phyloP scores from a whole-genome alignment of 2,329 filamentous ascomycete genomes.

The Cercospora berteroae region DNA sequence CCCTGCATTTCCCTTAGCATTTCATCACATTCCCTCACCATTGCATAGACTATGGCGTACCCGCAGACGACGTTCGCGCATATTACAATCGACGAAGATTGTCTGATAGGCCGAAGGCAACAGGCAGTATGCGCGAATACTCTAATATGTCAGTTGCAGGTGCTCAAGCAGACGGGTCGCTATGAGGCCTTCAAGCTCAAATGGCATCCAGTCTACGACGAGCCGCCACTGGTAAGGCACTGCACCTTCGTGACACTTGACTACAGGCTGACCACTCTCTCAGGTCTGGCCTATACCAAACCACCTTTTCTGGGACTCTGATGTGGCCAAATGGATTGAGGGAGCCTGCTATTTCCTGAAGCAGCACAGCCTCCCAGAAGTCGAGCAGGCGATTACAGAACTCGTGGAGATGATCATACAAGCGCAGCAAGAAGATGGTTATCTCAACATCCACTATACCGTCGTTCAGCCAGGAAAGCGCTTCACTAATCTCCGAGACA shows the following conservation, averaged over 20 bases:
- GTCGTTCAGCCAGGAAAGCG: conserved; percentile 56
- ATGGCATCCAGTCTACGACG: conserved; percentile 56
- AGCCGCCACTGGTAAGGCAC: conserved; percentile 42
- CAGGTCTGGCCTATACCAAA: conserved; percentile 56
- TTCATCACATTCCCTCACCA: not conserved
- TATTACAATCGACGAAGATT: conserved; percentile 29
- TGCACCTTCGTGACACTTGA: not conserved
- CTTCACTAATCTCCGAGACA: conserved; percentile 60
- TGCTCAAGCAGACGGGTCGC: conserved; percentile 54
- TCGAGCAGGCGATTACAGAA: conserved; percentile 54
- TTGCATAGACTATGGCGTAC: conserved; percentile 37
- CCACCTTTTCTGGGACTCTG: conserved; percentile 60
- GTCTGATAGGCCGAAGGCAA: conserved; percentile 43
- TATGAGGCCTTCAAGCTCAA: conserved; percentile 57
- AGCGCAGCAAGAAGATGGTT: conserved; percentile 61
- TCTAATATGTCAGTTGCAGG: conserved; percentile 52
- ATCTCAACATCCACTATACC: conserved; percentile 63
- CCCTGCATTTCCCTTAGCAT: not conserved
- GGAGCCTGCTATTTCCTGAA: conserved; percentile 58
- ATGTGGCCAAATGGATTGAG: conserved; percentile 62
- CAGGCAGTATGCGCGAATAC: conserved; percentile 47
- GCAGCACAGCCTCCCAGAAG: conserved; percentile 44
- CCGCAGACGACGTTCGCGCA: conserved; percentile 44
- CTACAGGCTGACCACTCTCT: not conserved
- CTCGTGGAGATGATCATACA: conserved; percentile 57